A percentile compares a stretch with the other conserved stretches of the same genome.
phyloP scores from a whole-genome alignment of 768 basidiomycete genomes.

The Tylopilus plumbeoviolaceoides region DNA sequence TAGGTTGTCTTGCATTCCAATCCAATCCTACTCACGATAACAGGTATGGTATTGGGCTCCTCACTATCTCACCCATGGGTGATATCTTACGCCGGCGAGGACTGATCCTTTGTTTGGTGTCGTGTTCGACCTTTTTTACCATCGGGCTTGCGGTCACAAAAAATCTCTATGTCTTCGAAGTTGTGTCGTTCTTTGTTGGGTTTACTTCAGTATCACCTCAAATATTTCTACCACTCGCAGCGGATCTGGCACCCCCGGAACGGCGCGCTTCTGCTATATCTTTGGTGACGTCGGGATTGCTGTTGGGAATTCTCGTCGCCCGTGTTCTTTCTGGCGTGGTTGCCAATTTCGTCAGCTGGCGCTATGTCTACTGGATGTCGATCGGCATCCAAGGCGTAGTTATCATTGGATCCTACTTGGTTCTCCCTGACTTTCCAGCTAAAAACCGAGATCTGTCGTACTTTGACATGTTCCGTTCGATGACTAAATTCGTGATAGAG shows the following conservation, averaged over 20 bases:
- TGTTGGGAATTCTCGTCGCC: not conserved
- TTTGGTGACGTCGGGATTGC: not conserved
- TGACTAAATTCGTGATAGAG: not conserved
- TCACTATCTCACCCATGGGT: not conserved
- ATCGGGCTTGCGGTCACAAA: not conserved
- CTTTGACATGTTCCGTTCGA: not conserved
- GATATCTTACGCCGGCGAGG: no score
- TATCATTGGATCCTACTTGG: not conserved
- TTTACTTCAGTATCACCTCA: not conserved
- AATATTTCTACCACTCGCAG: not conserved
- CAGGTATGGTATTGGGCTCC: not conserved
- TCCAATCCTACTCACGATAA: not conserved
- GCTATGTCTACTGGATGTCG: not conserved
- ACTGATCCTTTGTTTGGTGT: no score
- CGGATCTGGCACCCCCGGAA: not conserved
- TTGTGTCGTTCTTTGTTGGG: not conserved
- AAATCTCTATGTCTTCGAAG: not conserved
- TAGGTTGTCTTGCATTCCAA: not conserved
- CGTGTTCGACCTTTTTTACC: not conserved
- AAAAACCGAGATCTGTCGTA: not conserved
- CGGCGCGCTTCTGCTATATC: not conserved
- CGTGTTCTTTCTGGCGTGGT: not conserved
- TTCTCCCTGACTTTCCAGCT: not conserved
- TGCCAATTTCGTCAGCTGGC: not conserved
- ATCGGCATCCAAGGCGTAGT: not conserved